Conservation (phyloP, 768 basidiomycete genomes). For the Hortiboletus campestris region DNA sequence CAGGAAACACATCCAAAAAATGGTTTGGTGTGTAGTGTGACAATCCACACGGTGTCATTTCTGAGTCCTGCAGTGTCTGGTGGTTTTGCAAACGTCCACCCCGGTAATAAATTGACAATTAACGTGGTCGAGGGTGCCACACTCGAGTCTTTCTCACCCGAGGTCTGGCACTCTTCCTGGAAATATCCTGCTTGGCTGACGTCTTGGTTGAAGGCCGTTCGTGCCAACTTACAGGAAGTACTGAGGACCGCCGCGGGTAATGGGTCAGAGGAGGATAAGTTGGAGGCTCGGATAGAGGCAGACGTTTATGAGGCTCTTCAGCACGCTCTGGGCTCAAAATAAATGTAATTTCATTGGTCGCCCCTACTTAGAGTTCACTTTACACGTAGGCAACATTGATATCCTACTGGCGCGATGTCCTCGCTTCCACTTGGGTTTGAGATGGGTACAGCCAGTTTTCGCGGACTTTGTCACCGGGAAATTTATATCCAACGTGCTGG, state of each 20-base stretch:
- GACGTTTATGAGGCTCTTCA: slow-evolving; percentile 97
- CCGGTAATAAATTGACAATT: slow-evolving; percentile 94
- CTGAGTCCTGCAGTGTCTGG: slow-evolving; percentile 69
- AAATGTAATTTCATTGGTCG: slow-evolving; percentile 15
- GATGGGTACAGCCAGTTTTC: background rate
- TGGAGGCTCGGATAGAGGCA: slow-evolving; percentile 90
- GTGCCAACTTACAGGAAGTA: slow-evolving; percentile 86
- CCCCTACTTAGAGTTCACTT: slow-evolving; percentile 14
- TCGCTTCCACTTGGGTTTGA: background rate
- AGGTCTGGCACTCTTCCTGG: slow-evolving; percentile 52
- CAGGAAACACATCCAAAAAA: slow-evolving; percentile 76
- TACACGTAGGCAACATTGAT: background rate
- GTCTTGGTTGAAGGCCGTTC: slow-evolving; percentile 67
- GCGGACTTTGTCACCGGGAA: background rate
- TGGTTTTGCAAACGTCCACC: slow-evolving; percentile 97
- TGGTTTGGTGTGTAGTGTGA: slow-evolving; percentile 80
- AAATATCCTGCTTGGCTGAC: slow-evolving; percentile 4
- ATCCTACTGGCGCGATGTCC: background rate
- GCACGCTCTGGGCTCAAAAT: slow-evolving; percentile 65
- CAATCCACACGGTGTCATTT: background rate
- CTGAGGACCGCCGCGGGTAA: slow-evolving; percentile 75
- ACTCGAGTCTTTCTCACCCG: slow-evolving; percentile 84
- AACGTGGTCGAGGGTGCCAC: slow-evolving; percentile 97
- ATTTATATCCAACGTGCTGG: background rate
- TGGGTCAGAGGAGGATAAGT: slow-evolving; percentile 90